phyloP scores from a whole-genome alignment of 495 filamentous ascomycete genomes.

The Penicillium steckii region DNA sequence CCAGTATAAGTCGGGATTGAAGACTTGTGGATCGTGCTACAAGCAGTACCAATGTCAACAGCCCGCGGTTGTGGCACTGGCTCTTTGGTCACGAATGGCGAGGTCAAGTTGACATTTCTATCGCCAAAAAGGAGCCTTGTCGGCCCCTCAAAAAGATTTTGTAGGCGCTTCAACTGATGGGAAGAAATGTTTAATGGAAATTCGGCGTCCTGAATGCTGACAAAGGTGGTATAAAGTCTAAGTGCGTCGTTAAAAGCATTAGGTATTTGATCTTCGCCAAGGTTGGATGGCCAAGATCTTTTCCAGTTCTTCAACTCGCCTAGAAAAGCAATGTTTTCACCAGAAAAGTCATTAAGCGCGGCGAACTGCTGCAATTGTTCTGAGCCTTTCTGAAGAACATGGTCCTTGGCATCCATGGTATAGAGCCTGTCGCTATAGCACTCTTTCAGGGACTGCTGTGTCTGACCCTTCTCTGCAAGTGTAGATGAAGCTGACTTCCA shows the following conservation, averaged over 20 bases:
- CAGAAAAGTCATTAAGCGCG: constrained; percentile 8
- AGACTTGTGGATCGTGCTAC: background rate
- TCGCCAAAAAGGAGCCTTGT: constrained; percentile 5
- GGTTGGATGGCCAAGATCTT: background rate
- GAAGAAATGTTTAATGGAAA: constrained; percentile 13
- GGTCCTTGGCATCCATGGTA: constrained; percentile 10
- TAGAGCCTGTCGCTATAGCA: constrained; percentile 2
- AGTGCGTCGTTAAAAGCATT: constrained; percentile 9
- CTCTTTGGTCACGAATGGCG: constrained; percentile 1
- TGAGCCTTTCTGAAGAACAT: constrained; percentile 3
- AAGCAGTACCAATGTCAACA: too few species aligned
- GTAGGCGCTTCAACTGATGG: background rate
- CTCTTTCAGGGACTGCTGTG: background rate
- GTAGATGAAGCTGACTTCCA: constrained; percentile 2
- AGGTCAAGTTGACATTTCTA: background rate
- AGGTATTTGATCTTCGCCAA: background rate
- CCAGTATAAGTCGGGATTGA: background rate
- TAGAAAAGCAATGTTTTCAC: constrained; percentile 10
- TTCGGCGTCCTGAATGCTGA: constrained; percentile 9
- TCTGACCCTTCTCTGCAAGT: constrained; percentile 5
- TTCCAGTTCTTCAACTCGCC: constrained; percentile 1
- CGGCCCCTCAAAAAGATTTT: constrained; percentile 6
- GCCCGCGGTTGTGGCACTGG: background rate
- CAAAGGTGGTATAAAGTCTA: constrained; percentile 4
- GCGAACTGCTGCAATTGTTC: constrained; percentile 8